Conservation (phyloP, 805 yeast species). For the Ogataea nakhonphanomensis region DNA sequence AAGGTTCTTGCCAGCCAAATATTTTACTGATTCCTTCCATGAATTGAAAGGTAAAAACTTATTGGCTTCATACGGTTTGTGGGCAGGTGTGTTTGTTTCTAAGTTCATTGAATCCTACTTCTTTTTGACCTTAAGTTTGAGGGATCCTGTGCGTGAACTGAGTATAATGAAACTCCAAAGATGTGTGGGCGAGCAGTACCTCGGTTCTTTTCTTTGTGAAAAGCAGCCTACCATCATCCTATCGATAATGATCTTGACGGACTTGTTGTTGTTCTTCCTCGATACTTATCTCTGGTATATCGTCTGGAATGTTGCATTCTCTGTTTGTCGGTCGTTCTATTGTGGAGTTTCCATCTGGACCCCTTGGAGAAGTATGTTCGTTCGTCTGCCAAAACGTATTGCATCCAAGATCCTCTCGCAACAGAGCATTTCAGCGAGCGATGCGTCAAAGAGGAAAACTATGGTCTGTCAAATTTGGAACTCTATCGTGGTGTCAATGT, state of each 20-base stretch:
- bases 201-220: constrained; percentile 52
- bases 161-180: constrained; percentile 49
- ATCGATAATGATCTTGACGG: constrained; percentile 52
- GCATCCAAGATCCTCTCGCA: constrained; percentile 63
- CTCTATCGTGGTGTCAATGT: constrained; percentile 78
- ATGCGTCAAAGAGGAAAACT: constrained; percentile 42
- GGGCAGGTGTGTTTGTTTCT: constrained; percentile 64
- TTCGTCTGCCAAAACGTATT: constrained; percentile 73
- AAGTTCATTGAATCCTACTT: constrained; percentile 77
- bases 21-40: constrained; percentile 60
- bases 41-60: constrained; percentile 49
- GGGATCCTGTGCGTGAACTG: constrained; percentile 71
- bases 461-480: constrained; percentile 77
- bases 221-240: constrained; percentile 57
- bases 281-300: constrained; percentile 88
- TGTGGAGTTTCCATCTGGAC: constrained; percentile 83
- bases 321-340: constrained; percentile 62
- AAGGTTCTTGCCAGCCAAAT: constrained; percentile 47
- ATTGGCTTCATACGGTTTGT: constrained; percentile 63
- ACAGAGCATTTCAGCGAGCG: constrained; percentile 30
- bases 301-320: constrained; percentile 70
- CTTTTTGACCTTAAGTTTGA: constrained; percentile 66
- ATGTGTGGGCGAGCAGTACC: constrained; percentile 59
- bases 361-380: constrained; percentile 81
- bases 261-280: constrained; percentile 65